Base-by-base conservation (phyloP, 176 grass and related monocot genomes). In the Musa beccarii region DNA sequence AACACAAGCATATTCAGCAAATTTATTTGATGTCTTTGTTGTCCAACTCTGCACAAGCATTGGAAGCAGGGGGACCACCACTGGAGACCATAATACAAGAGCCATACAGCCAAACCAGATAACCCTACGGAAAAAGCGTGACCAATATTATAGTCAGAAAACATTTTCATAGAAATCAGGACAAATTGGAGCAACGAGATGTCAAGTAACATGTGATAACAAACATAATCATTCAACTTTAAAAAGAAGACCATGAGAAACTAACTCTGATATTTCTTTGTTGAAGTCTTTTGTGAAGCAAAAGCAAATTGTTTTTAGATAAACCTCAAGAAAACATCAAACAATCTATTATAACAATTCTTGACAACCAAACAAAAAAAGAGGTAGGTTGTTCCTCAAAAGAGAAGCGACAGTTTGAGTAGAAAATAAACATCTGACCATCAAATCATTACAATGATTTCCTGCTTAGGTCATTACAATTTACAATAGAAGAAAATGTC, bases 31-130 rank as follows among this genome's bases (percentile, higher is more conserved):
- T 79, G 84, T 43, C 9, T 78, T 89, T 66, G 80, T 87, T 65
- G 86, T 82, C 95, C 95, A 98, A 83, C 84, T 87, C 84, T 91
- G 94, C 59, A 98, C 88, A 69, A 98, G 86, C 20, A 88, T 85
- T 54, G 90, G 90, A 53, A 98, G 63, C 72, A 98, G 79, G 68
- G 94, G 94, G 59, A 98, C 83, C 57, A 98, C 84, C 55, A 98
- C 88, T 79, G 94, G 94, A 72, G 90, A 98, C 94, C 94, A 98
- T 20, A 98, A 69, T 63, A 98, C 78, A 59, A 98, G 80, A 68
- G 85, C 88, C 94, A 98, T 91, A 59, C 85, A 91, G 70, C 69
- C 85, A 86, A 98, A 98, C 8, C 84, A 88, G 54, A 93, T 57
- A 22, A 98, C 81, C 90, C 90, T 97, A 16, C 12, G 52, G 21